Evolutionary conservation across 352 stramenopile species (phyloP), one percentile per base, ranked within the genome.

Genomic region (Hyphochytrium catenoides): DNA sequence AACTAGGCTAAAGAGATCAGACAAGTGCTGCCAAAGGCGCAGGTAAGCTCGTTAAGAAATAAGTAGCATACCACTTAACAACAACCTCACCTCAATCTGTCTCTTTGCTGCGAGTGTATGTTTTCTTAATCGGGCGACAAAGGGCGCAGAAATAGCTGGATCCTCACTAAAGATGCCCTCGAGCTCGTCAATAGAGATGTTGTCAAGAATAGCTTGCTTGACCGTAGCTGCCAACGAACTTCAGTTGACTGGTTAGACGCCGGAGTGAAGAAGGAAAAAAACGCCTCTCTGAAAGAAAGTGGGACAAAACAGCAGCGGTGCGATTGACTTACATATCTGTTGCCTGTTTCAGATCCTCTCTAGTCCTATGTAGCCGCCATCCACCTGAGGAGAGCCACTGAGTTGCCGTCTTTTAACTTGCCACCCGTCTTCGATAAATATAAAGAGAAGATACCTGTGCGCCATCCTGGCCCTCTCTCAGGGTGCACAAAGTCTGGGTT

Each of bases 141-240:
- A 27, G 19, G 15, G 50, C 3, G 52, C 35, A 25, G 74, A 74
- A 44, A 74, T 74, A 29, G 32, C 55, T 6, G 51, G 42, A 25
- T 79, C 61, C 14, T 76, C 65, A 0, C 59, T 54, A 34, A 83
- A 81, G 27, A 77, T 50, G n/a, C 43, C 48, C 29, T 77, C 66
- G 28, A 83, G 71, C 41, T 83, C 69, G 14, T 83, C 69, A 21
- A 76, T 52, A 22, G 63, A 64, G 5, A 83, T 70, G 32, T 78
- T 59, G 34, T 83, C 66, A 2, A 36, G 47, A 31, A 78, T 54
- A 11, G 65, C 62, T 31, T 78, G 74, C 40, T 83, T 64, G 19
- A 76, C 55, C 22, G n/a, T n/a, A n/a, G 67, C 46, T 1, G 37
- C 27, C 16, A 83, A 30, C 22, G 62, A 66, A 16, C 42, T 57